These are phyloP conservation scores for Globisporangium irregulare DNA, from an alignment of 352 stramenopile species.

Conservation along the genomic window DNA sequence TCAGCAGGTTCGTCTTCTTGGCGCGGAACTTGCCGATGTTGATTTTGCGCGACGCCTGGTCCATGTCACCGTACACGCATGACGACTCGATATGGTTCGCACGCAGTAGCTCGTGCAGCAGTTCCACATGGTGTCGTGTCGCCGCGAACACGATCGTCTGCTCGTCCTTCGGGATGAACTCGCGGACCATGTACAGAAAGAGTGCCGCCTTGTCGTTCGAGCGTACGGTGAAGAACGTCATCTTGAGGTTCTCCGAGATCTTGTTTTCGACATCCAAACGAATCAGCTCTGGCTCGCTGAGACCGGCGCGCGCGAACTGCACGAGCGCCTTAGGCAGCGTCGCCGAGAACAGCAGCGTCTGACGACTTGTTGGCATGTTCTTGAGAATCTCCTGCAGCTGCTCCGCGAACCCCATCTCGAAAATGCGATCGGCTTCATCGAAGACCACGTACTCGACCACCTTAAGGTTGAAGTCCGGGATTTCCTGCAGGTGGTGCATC, in stretches of 20 bases:
- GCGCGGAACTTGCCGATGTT: constrained; percentile 89
- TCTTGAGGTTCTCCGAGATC: constrained; percentile 97
- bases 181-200: constrained; percentile 95
- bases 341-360: constrained; percentile 94
- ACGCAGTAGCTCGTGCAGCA: constrained; percentile 92
- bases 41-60: constrained; percentile 88
- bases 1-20: constrained; percentile 88
- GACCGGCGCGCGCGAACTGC: constrained; percentile 97
- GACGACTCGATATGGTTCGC: constrained; percentile 84
- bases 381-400: constrained; percentile 95
- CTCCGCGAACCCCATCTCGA: constrained; percentile 99
- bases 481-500: constrained; percentile 93
- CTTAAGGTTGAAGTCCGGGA: constrained; percentile 92
- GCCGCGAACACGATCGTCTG: constrained; percentile 98
- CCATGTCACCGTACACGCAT: constrained; percentile 94
- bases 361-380: constrained; percentile 82
- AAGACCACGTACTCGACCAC: constrained; percentile 94
- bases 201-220: constrained; percentile 94
- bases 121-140: constrained; percentile 98
- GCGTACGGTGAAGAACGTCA: constrained; percentile 96
- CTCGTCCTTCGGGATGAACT: constrained; percentile 91
- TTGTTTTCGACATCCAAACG: constrained; percentile 98
- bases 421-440: constrained; percentile 99
- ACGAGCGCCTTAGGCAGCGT: constrained; percentile 97
- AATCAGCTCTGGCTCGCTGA: constrained; percentile 96